Base-by-base conservation (phyloP, 768 basidiomycete genomes). In the Inosperma sp. region DNA sequence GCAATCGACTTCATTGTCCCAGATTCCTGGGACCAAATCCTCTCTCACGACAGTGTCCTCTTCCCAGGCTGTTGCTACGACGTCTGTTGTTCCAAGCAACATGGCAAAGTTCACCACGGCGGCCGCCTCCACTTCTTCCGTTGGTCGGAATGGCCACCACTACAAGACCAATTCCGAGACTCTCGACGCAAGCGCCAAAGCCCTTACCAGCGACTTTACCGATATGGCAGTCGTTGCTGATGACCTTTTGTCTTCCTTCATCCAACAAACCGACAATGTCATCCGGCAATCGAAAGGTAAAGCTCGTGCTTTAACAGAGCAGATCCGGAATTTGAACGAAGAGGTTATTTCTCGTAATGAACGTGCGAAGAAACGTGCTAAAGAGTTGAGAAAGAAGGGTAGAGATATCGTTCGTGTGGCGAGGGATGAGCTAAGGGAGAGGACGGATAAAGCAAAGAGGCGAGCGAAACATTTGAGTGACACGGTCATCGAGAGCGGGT, bases 211-310 rank as follows among this genome's bases (percentile, higher is more conserved):
- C 45, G 83, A 85, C 50, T 63, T 83, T 44, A 69, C 74, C 17
- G 83, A 84, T 55, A 68, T 85, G 16, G 62, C 79, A 27, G 77
- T 78, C 21, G 81, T 80, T 3, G 69, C 86, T 25, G 83, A 86
- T 55, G 79, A 74, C 1, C 72, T 86, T 29, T 66, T 76, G 52
- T 67, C 65, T 26, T 75, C 74, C 35, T 75, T 84, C 46, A 72
- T 72, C 9, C 70, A 68, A 44, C 81, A 83, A 52, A 77, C 76
- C 10, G 64, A 72, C 29, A 56, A 57, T 19, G 64, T 78, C 45
- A 64, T 82, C 33, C 66, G 72, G 41, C 71, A 76, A 35, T 78
- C 78, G 14, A 73, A 73, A 69, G 76, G 69, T 59, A 79, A 66
- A 40, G 75, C 73, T 5, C 68, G 68, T 39, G 65, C 67, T 7